phyloP scores from a whole-genome alignment of 2,329 filamentous ascomycete species.

The Colletotrichum australisinense region DNA sequence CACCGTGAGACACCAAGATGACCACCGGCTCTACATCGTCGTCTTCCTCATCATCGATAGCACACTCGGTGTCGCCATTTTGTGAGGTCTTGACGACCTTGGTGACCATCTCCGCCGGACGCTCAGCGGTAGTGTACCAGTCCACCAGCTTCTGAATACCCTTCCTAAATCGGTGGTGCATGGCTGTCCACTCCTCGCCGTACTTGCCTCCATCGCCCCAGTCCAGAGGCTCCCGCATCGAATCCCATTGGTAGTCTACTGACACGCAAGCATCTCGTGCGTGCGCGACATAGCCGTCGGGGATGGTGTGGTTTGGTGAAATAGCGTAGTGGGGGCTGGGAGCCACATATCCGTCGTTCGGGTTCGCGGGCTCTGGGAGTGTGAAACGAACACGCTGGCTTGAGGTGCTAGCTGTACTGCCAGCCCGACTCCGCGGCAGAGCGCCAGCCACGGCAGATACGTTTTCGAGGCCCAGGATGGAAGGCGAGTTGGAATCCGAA shows the following conservation, averaged over 20 bases:
- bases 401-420: slow-evolving; percentile 40
- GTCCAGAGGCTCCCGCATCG: slow-evolving; percentile 78
- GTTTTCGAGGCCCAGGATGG: slow-evolving; percentile 39
- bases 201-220: slow-evolving; percentile 92
- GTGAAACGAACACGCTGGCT: slow-evolving; percentile 31
- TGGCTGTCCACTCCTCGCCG: slow-evolving; percentile 94
- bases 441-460: slow-evolving; percentile 48
- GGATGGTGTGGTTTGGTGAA: slow-evolving; percentile 83
- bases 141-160: slow-evolving; percentile 83
- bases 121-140: slow-evolving; percentile 78
- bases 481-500: slow-evolving; percentile 32
- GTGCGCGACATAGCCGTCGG: slow-evolving; percentile 88
- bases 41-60: slow-evolving; percentile 62
- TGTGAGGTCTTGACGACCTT: slow-evolving; percentile 51
- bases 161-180: slow-evolving; percentile 90
- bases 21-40: slow-evolving; percentile 81
- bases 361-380: slow-evolving; percentile 31
- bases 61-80: slow-evolving; percentile 44
- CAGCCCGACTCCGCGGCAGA: slow-evolving; percentile 44
- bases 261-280: slow-evolving; percentile 87
- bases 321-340: slow-evolving; percentile 87
- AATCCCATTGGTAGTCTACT: slow-evolving; percentile 97
- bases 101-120: slow-evolving; percentile 63
- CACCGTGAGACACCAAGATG: slow-evolving; percentile 91
- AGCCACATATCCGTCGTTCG: slow-evolving; percentile 71